phyloP scores from a whole-genome alignment of 2,329 filamentous ascomycete species.

The Cladosporium halotolerans region DNA sequence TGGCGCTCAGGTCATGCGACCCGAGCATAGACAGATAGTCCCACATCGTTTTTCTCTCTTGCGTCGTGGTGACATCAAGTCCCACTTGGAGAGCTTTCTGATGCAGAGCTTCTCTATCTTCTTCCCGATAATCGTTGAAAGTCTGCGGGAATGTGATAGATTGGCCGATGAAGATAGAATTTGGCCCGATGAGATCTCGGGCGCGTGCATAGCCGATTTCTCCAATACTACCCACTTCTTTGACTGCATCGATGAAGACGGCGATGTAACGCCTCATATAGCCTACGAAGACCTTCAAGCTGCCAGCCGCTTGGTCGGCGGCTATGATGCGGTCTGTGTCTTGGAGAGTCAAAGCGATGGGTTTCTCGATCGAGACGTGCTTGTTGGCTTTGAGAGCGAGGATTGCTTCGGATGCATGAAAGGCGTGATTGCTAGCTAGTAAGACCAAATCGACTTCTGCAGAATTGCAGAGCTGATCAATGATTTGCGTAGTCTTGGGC shows the following conservation, averaged over 20 bases:
- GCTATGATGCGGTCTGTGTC: conserved; percentile 41
- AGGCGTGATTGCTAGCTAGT: conserved; percentile 45
- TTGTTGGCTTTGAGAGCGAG: conserved; percentile 48
- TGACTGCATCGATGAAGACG: conserved; percentile 41
- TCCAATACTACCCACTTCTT: conserved; percentile 29
- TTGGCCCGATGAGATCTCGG: conserved; percentile 47
- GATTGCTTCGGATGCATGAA: conserved; percentile 45
- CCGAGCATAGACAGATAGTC: conserved; percentile 41
- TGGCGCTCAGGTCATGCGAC: conserved; percentile 46
- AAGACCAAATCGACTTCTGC: conserved; percentile 46
- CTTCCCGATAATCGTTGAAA: conserved; percentile 21
- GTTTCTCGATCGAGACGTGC: conserved; percentile 52
- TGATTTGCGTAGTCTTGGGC: conserved; percentile 24
- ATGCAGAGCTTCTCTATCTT: conserved; percentile 18
- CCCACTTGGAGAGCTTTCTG: conserved; percentile 23
- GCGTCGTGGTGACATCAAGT: conserved; percentile 24
- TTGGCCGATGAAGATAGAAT: conserved; percentile 40
- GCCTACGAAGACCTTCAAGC: conserved; percentile 46
- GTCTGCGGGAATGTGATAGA: conserved; percentile 42
- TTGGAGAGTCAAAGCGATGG: conserved; percentile 42
- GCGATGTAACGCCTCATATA: conserved; percentile 53
- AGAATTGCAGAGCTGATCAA: conserved; percentile 36
- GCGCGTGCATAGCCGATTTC: conserved; percentile 50
- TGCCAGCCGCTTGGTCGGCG: conserved; percentile 38
- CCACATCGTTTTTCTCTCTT: conserved; percentile 27